Evolutionary conservation across 2,329 filamentous ascomycete species (phyloP), one percentile per base, ranked within the genome.

Genomic region (Cercospora sp.): DNA sequence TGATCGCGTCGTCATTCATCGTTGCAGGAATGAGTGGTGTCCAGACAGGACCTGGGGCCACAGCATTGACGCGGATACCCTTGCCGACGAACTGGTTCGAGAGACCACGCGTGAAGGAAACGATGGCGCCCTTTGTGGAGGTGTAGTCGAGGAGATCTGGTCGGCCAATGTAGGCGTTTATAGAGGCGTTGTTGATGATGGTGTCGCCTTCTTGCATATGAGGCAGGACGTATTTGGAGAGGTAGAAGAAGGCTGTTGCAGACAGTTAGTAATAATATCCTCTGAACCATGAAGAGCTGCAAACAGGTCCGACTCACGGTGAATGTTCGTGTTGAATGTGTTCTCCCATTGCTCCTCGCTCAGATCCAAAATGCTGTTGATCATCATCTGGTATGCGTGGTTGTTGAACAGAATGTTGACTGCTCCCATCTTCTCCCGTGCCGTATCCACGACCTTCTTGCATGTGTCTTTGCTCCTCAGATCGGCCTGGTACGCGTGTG

Each of bases 101-200:
- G 26, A 95, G 82, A 0, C 86, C 91, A 40, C 91, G 88, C 0
- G 91, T 94, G 80, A 95, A 95, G 2, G 91, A 86, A 3, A 94
- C 81, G 72, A 95, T 90, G 64, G 91, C 91, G 40, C 91, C 91
- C 78, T 92, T 92, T 28, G 90, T 92, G 1, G 89, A 88, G 0
- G 91, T 93, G 81, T 95, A 94, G 79, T 95, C 91, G 60, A 95
- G 86, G 1, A 94, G 85, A 74, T 94, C 91, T 0, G 90, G 89
- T 1, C 91, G 90, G 45, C 92, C 92, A 67, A 93, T 87, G 80
- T 94, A 95, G 28, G 89, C 91, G 78, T 94, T 94, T 77, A 95
- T 89, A 34, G 90, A 93, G 55, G 91, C 89, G 77, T 92, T 93
- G 82, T 94, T 95, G 85, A 96, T 93, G 78, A 96, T 93, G 28